phyloP scores from a whole-genome alignment of 352 stramenopile species.

The Pythium insidiosum region DNA sequence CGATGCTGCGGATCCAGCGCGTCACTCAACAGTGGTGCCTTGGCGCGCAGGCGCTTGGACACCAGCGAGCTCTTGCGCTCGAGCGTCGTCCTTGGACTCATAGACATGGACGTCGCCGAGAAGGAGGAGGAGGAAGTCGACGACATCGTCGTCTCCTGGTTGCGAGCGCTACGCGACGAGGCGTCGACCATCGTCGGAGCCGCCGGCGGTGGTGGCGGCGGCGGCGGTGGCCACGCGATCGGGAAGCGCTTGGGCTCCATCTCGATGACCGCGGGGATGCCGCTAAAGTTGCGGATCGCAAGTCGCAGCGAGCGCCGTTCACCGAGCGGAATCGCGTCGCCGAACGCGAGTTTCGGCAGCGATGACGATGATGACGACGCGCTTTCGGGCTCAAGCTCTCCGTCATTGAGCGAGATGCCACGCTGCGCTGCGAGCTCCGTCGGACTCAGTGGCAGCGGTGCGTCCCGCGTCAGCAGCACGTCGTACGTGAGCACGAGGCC shows the following conservation, averaged over 20 bases:
- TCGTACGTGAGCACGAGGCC: constrained; percentile 77
- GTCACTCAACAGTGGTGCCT: constrained; percentile 25
- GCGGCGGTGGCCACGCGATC: constrained; percentile 1
- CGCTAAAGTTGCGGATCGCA: constrained; percentile 71
- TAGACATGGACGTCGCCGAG: background rate
- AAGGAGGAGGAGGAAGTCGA: background rate
- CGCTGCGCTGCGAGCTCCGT: constrained; percentile 30
- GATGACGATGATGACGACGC: constrained; percentile 9
- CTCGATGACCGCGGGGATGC: constrained; percentile 54
- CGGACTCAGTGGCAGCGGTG: constrained; percentile 18
- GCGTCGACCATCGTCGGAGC: no score
- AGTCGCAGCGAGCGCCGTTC: constrained; percentile 37
- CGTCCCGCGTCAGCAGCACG: constrained; percentile 13
- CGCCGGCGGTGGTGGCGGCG: background rate
- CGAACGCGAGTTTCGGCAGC: constrained; percentile 54
- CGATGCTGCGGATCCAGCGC: constrained; percentile 28
- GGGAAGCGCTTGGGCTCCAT: constrained; percentile 55
- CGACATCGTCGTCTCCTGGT: background rate
- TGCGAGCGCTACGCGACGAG: no score
- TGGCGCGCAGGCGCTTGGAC: constrained; percentile 12
- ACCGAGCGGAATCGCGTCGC: constrained; percentile 47
- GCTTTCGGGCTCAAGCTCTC: constrained; percentile 32
- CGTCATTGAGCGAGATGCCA: constrained; percentile 28
- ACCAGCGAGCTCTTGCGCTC: background rate
- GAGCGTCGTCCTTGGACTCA: background rate